Conservation (phyloP, 1,284 basidiomycete genomes). For the Neonothopanus nambi region DNA sequence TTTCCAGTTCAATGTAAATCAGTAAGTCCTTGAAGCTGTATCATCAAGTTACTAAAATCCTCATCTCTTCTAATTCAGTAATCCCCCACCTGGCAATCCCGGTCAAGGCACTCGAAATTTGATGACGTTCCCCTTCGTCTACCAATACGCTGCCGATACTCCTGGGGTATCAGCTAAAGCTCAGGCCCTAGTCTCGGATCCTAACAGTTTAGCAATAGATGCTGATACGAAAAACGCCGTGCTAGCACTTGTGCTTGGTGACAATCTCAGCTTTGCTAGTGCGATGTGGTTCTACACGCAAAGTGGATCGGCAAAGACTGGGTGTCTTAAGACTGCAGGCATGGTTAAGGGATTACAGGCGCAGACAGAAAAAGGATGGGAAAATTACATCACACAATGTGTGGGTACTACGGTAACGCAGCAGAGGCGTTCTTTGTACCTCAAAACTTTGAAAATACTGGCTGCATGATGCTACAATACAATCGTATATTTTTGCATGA, state of each 20-base stretch:
- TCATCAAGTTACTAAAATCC: too few relatives aligned
- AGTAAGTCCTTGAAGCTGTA: slow-evolving; percentile 17
- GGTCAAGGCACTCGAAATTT: slow-evolving; percentile 29
- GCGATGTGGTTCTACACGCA: slow-evolving; percentile 28
- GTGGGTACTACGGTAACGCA: slow-evolving; percentile 23
- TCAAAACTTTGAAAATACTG: slow-evolving; percentile 19
- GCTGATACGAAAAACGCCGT: slow-evolving; percentile 22
- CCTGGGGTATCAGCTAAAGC: slow-evolving; percentile 21
- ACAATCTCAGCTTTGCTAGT: slow-evolving; percentile 26
- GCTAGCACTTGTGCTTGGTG: slow-evolving; percentile 23
- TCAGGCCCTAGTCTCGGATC: slow-evolving; percentile 17
- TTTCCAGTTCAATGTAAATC: slow-evolving; percentile 27
- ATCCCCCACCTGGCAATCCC: slow-evolving; percentile 20
- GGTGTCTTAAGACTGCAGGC: slow-evolving; percentile 19
- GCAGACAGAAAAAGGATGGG: slow-evolving; percentile 22
- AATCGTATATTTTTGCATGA: too few relatives aligned
- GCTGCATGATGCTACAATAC: too few relatives aligned
- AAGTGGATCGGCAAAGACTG: slow-evolving; percentile 17
- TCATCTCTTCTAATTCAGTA: slow-evolving; percentile 8
- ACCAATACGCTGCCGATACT: slow-evolving; percentile 26
- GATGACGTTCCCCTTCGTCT: slow-evolving; percentile 27
- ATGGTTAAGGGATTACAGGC: slow-evolving; percentile 22
- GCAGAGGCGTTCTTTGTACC: slow-evolving; percentile 18
- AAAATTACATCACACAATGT: slow-evolving; percentile 24
- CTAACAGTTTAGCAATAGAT: slow-evolving; percentile 13